Base-by-base conservation (phyloP, 345 rosid genomes). In the Gossypium rotundifolium region DNA sequence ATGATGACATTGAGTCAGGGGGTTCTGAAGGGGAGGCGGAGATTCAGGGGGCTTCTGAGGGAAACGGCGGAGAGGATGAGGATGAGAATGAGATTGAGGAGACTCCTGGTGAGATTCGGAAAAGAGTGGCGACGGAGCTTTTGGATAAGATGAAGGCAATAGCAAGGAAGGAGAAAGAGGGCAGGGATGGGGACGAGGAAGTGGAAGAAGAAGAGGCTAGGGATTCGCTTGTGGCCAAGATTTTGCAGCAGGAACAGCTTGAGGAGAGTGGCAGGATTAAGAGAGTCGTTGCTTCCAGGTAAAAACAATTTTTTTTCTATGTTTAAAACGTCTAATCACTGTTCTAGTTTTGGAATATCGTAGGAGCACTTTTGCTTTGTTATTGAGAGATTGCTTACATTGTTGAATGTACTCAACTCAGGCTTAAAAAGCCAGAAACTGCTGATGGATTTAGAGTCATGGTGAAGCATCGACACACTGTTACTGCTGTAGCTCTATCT, bases 211-310 rank as follows among this genome's bases (percentile, higher is more conserved):
- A 88, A 52, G 95, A 85, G 0, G 84, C 67, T 55, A 81, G 86
- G 72, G 94, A 92, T 86, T 79, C 91, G 9, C 77, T 77, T 57
- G 91, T 93, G 11, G 87, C 81, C 3, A 85, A 83, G 78, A 80
- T 81, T 71, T 80, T 96, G 93, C 84, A 88, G 87, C 85, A 90
- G 85, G 88, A 89, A 79, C 99, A 96, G 88, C 87, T 85, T 8
- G 97, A 91, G 80, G 98, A 91, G 14, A 91, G 91, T 80, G 99
- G 98, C 13, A 77, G 99, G 60, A 82, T 84, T 78, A 85, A 91
- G 73, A 87, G 90, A 83, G 83, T 65, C 44, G 70, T 96, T 71
- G 93, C 97, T 73, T 93, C 94, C 3, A 89, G 96, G 99, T 93
- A 82, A 80, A 61, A 20, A 16, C 9, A 10, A 55, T 55, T 55